Evolutionary conservation across 2,329 filamentous ascomycete species (phyloP), one percentile per base, ranked within the genome.

Genomic region (Elsinoe arachidis): DNA sequence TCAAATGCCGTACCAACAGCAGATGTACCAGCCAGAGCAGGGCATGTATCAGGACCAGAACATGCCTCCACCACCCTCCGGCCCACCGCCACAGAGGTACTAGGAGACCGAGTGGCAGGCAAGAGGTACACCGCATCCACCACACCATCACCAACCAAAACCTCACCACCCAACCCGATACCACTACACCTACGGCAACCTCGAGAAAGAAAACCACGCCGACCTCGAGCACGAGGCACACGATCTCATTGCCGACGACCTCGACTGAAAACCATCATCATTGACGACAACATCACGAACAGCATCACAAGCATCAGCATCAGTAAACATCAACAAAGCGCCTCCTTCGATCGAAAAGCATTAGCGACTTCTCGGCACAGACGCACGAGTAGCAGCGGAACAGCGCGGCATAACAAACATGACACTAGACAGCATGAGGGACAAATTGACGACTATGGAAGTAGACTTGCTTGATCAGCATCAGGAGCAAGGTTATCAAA

Each of bases 51-150:
- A 55, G 23, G 57, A 55, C 26, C 52, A 55, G 43, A 59, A 59
- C 34, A 26, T 73, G 33, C 72, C 72, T 38, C 71, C 72, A 34
- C 72, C 72, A 9, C 71, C 71, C 6, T 72, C 72, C 63, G 71
- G 71, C 2, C 61, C 63, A 14, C 63, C 66, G 11, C 62, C 64
- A 2, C 39, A 58, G 19, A 51, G 58, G 33, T 59, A 59, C 39
- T 61, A 53, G 54, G 38, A 56, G 38, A 44, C 33, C 23, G 19
- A 11, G 17, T 41, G 39, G 30, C 23, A 49, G 11, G n/a, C 10
- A 2, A 14, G 12, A 30, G 15, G 34, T 21, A 43, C 39, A 15
- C 15, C 39, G 10, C 54, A 46, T 7, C 7, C 30, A 12, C 38
- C 14, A 21, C 53, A 39, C n/a, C 53, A 44, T 11, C 21, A 55